These are phyloP conservation scores for Pisolithus tinctorius DNA, from an alignment of 768 basidiomycete species.

Conservation along the genomic window DNA sequence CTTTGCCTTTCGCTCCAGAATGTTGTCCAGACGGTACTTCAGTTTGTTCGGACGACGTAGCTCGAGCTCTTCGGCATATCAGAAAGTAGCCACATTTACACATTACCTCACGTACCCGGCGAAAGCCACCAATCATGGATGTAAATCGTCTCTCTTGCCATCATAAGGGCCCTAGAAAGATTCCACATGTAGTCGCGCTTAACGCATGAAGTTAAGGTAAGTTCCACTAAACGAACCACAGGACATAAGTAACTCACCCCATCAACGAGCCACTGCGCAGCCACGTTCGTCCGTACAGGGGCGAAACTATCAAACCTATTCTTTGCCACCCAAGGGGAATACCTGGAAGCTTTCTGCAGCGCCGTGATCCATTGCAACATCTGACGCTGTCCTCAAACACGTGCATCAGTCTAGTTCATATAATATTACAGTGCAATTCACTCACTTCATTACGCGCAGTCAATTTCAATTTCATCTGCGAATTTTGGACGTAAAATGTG, in stretches of 20 bases:
- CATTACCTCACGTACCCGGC: slow-evolving; percentile 47
- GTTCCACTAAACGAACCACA: not conserved
- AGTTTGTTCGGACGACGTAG: slow-evolving; percentile 80
- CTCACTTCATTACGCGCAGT: slow-evolving; percentile 81
- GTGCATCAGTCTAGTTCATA: not conserved
- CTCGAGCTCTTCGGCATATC: slow-evolving; percentile 54
- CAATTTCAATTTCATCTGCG: slow-evolving; percentile 83
- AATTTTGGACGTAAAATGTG: slow-evolving; percentile 90
- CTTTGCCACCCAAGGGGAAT: slow-evolving; percentile 68
- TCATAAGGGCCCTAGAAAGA: slow-evolving; percentile 79
- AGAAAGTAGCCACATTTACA: not conserved
- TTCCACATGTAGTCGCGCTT: slow-evolving; percentile 99
- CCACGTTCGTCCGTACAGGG: slow-evolving; percentile 86
- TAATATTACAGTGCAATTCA: not conserved
- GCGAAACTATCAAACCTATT: slow-evolving; percentile 95
- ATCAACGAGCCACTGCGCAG: slow-evolving; percentile 97
- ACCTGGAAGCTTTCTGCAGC: slow-evolving; percentile 69
- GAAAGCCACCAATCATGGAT: slow-evolving; percentile 99
- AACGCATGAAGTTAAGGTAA: not conserved
- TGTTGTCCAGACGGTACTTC: slow-evolving; percentile 77
- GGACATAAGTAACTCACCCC: slow-evolving; percentile 51
- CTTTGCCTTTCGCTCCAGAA: slow-evolving; percentile 86
- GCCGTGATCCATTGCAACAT: slow-evolving; percentile 97
- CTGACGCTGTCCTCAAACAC: slow-evolving; percentile 54
- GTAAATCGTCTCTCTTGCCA: slow-evolving; percentile 84